Base-by-base conservation (phyloP, 345 rosid species). In the Pistacia vera region DNA sequence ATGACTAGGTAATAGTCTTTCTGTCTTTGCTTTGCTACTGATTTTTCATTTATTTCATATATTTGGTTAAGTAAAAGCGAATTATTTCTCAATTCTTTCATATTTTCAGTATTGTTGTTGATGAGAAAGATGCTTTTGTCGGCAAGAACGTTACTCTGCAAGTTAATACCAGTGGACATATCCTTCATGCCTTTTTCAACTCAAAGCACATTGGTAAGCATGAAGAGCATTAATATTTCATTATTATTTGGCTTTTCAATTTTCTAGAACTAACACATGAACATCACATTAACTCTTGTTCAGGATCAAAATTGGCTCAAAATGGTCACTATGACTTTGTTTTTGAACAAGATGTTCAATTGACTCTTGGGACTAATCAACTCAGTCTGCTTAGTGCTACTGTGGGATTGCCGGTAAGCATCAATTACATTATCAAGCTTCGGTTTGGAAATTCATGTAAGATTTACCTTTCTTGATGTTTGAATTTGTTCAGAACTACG, bases 361-460 rank as follows among this genome's bases (percentile, higher is more conserved):
- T 88, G 76, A 72, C 75, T 10, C 13, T 8, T 10, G 90, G 90
- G 3, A 63, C 25, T 5, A 84, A 86, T 46, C 54, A 63, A 20
- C 72, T 86, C 14, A 52, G 84, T 59, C 73, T 91, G 3, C 88
- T 88, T 14, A 88, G 93, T 33, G 89, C 80, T 35, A 82, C 88
- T 1, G 84, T 84, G 64, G 96, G 96, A 71, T 57, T 91, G n/a
- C 75, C 77, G 1, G 94, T 88, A 78, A 67, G 70, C 22, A 35
- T 4, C 4, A 41, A 49, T 17, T 3, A 18, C 20, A 20, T 22
- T 41, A 1, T 28, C 33, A 41, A 44, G 25, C 16, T 25, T n/a
- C 18, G 14, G 2, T 52, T 12, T 52, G 38, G 61, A 61, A 48
- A 48, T 6, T 44, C 16, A 1, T 20, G 18, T 66, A 60, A 17